Evolutionary conservation across 352 stramenopile genomes (phyloP), one percentile per base, ranked within the genome.

Genomic region (Thalassiosira pacifica): DNA sequence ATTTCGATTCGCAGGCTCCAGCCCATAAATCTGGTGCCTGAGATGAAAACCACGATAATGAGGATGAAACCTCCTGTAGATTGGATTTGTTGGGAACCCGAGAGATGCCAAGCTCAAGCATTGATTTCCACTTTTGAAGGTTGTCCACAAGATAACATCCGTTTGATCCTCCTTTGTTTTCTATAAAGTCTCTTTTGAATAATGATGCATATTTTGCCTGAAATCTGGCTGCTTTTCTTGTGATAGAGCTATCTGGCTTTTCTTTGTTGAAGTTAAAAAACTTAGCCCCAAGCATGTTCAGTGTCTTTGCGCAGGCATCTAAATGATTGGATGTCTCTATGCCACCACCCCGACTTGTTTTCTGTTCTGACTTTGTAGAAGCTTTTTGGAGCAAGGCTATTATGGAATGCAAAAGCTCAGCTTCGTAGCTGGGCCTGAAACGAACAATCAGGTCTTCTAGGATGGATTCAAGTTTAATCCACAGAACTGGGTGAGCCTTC

Each of bases 391-490:
- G 86, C 55, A 99, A 91, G 64, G 97, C 97, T 70, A 98, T 95
- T 27, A 99, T 97, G 1, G 97, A 97, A 4, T 96, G 97, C 18
- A 99, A 91, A 71, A 99, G 93, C 86, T 99, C 98, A 86, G 99
- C 97, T 87, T 99, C 97, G 4, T 98, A 98, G 67, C 98, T 98
- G 18, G 97, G 97, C 0, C 97, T 96, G 82, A 99, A 99, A 52
- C 97, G 97, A 4, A 98, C 97, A 85, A 99, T 99, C 82, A 99
- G 95, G 83, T 99, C 97, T 91, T 99, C 98, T 34, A 99, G 90
- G 88, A 99, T 98, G 34, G 96, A 97, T 92, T 99, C 98, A 92
- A 99, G 81, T 96, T 96, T 74, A 94, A 95, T 86, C 96, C 95
- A 90, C 89, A 98, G 83, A 22, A 90, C 89, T 60, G 93, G 89